phyloP scores from a whole-genome alignment of 495 filamentous ascomycete genomes.

The Talaromyces adpressus region DNA sequence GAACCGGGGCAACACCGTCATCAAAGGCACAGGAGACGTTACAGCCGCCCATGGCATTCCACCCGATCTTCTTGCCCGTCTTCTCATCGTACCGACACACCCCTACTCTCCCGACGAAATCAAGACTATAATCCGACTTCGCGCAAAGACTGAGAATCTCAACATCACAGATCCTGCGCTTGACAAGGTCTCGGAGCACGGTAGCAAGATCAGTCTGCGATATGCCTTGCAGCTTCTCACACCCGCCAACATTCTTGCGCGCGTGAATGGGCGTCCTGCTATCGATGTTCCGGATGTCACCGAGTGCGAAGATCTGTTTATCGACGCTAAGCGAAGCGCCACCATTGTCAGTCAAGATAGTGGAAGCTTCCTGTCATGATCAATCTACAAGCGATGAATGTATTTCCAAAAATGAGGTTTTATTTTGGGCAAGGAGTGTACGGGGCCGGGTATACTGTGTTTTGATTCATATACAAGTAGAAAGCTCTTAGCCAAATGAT shows the following conservation, averaged over 20 bases:
- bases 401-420: constrained; percentile 6
- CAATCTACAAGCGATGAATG: neutral
- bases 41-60: constrained; percentile 88
- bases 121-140: constrained; percentile 76
- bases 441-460: neutral
- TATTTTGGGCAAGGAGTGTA: neutral
- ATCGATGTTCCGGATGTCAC: constrained; percentile 77
- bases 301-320: constrained; percentile 86
- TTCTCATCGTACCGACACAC: constrained; percentile 91
- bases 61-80: constrained; percentile 80
- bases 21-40: constrained; percentile 77
- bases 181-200: constrained; percentile 76
- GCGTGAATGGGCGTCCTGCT: constrained; percentile 60
- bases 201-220: constrained; percentile 77
- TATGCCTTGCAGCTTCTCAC: constrained; percentile 90
- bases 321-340: constrained; percentile 83
- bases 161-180: constrained; percentile 74
- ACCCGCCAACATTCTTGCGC: constrained; percentile 68
- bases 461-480: neutral
- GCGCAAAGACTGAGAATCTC: constrained; percentile 73
- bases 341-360: constrained; percentile 57
- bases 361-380: constrained; percentile 54
- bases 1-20: constrained; percentile 85
- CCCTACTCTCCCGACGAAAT: constrained; percentile 81
- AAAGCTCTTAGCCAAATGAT: neutral